Evolutionary conservation across 2,329 filamentous ascomycete species (phyloP).

Genomic region (Emydomyces testavorans): DNA sequence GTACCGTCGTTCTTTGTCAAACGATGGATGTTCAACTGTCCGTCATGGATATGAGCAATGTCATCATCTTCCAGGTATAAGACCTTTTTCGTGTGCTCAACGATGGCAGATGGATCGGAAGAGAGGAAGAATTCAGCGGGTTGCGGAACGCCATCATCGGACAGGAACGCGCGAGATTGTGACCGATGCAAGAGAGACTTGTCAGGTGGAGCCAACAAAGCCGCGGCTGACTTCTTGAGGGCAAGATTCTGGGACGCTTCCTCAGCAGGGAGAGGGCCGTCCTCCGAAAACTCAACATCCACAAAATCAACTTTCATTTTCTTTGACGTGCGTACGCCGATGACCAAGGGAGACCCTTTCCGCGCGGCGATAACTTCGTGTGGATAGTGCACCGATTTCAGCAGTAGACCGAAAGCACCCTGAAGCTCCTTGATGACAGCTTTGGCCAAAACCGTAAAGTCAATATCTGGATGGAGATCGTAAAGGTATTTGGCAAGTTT

Average conservation of each 20-base stretch:
- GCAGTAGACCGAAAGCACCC: conserved; percentile 89
- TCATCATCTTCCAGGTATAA: conserved; percentile 99
- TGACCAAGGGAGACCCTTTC: conserved; percentile 94
- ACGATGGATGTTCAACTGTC: conserved; percentile 96
- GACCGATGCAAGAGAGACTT: conserved; percentile 97
- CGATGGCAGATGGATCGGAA: conserved; percentile 93
- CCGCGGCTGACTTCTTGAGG: conserved; percentile 72
- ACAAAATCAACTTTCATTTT: conserved; percentile 99
- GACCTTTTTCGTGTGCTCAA: conserved; percentile 99
- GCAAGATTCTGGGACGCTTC: conserved; percentile 91
- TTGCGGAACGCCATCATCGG: conserved; percentile 94
- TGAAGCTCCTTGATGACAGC: conserved; percentile 96
- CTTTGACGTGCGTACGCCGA: conserved; percentile 91
- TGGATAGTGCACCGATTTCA: conserved; percentile 98
- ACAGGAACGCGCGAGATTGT: conserved; percentile 97
- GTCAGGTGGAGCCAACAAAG: conserved; percentile 77
- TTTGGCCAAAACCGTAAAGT: conserved; percentile 94
- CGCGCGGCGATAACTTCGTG: conserved; percentile 95
- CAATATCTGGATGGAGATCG: conserved; percentile 84
- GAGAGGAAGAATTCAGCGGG: conserved; percentile 99
- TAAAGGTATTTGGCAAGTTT: conserved; percentile 98
- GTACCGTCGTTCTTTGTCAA: conserved; percentile 92
- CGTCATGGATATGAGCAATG: conserved; percentile 98
- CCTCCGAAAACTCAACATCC: conserved; percentile 92
- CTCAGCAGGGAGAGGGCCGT: conserved; percentile 80